phyloP scores from a whole-genome alignment of 2,329 filamentous ascomycete species.

The Mycogone perniciosa region DNA sequence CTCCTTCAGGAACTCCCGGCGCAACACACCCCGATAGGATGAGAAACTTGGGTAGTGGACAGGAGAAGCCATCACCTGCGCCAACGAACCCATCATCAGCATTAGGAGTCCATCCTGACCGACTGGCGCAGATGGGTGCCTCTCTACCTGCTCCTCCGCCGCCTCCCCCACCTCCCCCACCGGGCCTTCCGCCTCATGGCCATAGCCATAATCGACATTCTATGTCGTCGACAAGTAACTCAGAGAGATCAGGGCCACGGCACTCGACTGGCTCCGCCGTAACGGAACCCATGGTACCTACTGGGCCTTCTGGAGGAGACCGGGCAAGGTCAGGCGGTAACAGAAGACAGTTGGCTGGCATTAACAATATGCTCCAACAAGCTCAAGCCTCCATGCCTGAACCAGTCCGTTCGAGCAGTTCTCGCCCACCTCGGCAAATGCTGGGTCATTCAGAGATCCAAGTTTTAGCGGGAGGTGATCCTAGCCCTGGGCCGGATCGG shows the following conservation, averaged over 20 bases:
- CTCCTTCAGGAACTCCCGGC: conserved; percentile 22
- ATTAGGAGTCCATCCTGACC: conserved; percentile 43
- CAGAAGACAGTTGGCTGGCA: conserved; percentile 50
- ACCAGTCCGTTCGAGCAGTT: conserved; percentile 29
- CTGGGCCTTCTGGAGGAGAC: conserved; percentile 32
- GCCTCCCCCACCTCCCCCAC: conserved; percentile 27
- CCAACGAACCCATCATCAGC: conserved; percentile 21
- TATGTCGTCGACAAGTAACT: conserved; percentile 24
- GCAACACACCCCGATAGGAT: conserved; percentile 36
- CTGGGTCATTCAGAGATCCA: conserved; percentile 51
- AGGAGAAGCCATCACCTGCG: conserved; percentile 19
- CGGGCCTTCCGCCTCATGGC: conserved; percentile 20
- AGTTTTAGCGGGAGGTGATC: conserved; percentile 49
- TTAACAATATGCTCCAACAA: conserved; percentile 53
- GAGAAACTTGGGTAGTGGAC: conserved; percentile 29
- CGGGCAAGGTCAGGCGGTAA: conserved; percentile 33
- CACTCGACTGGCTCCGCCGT: conserved; percentile 21
- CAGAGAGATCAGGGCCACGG: conserved; percentile 25
- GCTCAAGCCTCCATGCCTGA: conserved; percentile 39
- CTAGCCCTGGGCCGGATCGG: conserved; percentile 42
- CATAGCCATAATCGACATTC: conserved; percentile 26
- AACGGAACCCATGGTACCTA: conserved; percentile 26
- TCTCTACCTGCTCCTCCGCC: conserved; percentile 14
- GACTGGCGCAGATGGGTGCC: conserved; percentile 40
- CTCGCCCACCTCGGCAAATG: conserved; percentile 33